A percentile compares a stretch with the other conserved stretches of the same genome.
Evolutionary conservation across 1,284 basidiomycete genomes (phyloP).

Genomic region (Ustilago curta): DNA sequence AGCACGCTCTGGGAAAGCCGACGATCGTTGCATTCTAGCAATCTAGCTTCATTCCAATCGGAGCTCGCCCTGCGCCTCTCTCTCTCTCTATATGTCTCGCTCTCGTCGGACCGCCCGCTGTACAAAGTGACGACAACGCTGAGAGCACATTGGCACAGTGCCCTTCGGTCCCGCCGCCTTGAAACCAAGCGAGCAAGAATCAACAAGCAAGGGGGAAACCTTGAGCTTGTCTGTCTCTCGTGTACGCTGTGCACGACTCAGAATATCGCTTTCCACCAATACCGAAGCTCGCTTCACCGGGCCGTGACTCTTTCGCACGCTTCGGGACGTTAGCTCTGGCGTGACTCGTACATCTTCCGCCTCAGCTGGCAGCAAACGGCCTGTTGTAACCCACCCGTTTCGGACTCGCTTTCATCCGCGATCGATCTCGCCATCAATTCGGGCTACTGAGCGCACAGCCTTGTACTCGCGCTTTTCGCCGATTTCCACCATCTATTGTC

Average conservation of each 20-base stretch:
- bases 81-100: too few relatives aligned
- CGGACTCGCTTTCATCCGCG: constrained; percentile 7
- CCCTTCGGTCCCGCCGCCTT: background rate
- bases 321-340: background rate
- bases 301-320: constrained; percentile 1
- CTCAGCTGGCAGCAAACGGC: background rate
- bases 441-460: background rate
- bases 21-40: too few relatives aligned
- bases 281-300: constrained; percentile 7
- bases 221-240: background rate
- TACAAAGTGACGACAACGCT: too few relatives aligned
- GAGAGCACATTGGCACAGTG: background rate
- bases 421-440: background rate
- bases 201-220: constrained; percentile 2
- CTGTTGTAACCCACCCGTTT: background rate
- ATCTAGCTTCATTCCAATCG: too few relatives aligned
- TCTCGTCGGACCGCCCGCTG: too few relatives aligned
- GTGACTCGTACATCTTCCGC: background rate
- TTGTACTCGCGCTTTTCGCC: constrained; percentile 3
- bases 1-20: too few relatives aligned
- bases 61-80: too few relatives aligned
- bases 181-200: constrained; percentile 1
- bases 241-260: background rate
- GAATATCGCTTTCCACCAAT: background rate
- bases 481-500: background rate